phyloP scores from a whole-genome alignment of 331 rosid species.

The Malus hybrid region DNA sequence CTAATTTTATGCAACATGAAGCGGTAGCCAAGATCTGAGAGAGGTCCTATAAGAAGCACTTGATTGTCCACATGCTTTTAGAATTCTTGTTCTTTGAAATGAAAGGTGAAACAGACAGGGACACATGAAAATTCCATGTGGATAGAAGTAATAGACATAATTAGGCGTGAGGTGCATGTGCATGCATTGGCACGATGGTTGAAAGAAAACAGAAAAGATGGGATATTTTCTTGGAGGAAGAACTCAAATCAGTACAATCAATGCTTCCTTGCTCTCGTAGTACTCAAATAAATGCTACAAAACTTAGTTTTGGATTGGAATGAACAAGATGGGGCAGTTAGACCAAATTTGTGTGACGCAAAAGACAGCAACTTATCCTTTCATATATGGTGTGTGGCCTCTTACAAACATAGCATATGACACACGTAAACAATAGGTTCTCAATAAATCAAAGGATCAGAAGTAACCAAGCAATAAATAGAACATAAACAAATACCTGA shows the following conservation, averaged over 20 bases:
- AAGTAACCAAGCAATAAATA: slow-evolving; percentile 12
- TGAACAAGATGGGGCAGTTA: background rate
- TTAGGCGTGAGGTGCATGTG: background rate
- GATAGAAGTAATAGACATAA: background rate
- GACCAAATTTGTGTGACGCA: background rate
- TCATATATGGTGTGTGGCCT: background rate
- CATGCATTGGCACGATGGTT: background rate
- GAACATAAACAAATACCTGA: slow-evolving; percentile 50
- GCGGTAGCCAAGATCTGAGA: background rate
- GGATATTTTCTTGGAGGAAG: background rate
- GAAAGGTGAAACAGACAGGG: background rate
- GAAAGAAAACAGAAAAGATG: background rate
- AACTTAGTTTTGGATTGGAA: background rate
- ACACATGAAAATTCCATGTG: background rate
- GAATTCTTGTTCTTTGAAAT: background rate
- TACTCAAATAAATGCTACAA: background rate
- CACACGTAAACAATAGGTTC: background rate
- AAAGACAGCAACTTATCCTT: background rate
- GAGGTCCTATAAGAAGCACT: background rate
- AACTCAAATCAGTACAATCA: background rate
- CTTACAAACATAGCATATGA: background rate
- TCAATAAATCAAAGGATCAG: slow-evolving; percentile 4
- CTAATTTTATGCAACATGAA: background rate
- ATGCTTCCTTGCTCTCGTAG: background rate
- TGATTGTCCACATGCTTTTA: background rate